These are phyloP conservation scores for Monilinia vaccinii-corymbosi DNA, from an alignment of 2,329 filamentous ascomycete genomes.

Conservation along the genomic window DNA sequence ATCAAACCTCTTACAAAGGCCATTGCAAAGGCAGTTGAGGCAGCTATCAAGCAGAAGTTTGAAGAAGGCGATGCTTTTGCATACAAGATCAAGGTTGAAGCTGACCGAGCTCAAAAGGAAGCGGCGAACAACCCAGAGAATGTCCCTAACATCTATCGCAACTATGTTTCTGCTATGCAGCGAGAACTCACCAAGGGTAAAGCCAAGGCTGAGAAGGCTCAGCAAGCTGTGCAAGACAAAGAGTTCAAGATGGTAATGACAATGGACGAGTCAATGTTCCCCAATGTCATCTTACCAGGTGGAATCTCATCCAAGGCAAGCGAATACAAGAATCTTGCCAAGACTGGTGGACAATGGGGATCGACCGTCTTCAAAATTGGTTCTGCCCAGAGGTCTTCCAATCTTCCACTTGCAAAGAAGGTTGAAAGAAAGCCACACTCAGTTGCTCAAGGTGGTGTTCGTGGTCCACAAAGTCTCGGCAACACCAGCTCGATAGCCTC, in stretches of 20 bases:
- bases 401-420: constrained; percentile 51
- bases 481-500: constrained; percentile 9
- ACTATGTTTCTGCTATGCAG: constrained; percentile 70
- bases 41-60: constrained; percentile 74
- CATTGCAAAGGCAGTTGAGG: constrained; percentile 79
- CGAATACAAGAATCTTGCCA: constrained; percentile 81
- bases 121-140: constrained; percentile 39
- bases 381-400: constrained; percentile 59
- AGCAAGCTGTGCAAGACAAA: constrained; percentile 58
- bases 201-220: constrained; percentile 70
- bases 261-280: constrained; percentile 86
- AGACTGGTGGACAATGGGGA: constrained; percentile 88
- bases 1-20: constrained; percentile 67
- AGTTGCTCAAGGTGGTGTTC: constrained; percentile 21
- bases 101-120: constrained; percentile 60
- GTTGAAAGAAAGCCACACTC: constrained; percentile 45
- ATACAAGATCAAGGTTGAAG: constrained; percentile 75
- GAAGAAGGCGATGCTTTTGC: constrained; percentile 63
- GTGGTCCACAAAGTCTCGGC: constrained; percentile 22
- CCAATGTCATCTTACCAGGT: constrained; percentile 73
- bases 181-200: constrained; percentile 66
- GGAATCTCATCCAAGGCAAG: constrained; percentile 91
- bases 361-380: constrained; percentile 34
- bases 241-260: constrained; percentile 79
- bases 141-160: constrained; percentile 74